Evolutionary conservation across 2,329 filamentous ascomycete genomes (phyloP).

Genomic region (Penicillium sp.): DNA sequence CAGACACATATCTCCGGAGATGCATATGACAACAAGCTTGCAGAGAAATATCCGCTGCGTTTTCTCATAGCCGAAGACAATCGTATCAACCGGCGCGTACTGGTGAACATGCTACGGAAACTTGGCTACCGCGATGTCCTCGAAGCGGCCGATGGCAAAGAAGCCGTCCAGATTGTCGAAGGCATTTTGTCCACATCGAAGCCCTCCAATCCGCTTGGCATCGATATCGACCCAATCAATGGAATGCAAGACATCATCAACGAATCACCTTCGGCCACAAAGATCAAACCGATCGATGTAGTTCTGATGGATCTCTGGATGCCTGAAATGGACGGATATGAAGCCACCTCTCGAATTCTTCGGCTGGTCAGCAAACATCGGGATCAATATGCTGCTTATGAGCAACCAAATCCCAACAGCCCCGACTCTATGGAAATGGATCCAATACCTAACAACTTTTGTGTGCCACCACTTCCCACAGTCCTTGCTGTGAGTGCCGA

Average conservation of each 20-base stretch:
- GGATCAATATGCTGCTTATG: conserved; percentile 19
- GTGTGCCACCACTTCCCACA: conserved; percentile 45
- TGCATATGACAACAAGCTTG: conserved; percentile 57
- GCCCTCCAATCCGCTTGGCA: conserved; percentile 4
- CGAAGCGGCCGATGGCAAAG: conserved; percentile 66
- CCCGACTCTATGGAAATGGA: conserved; percentile 21
- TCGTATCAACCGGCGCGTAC: conserved; percentile 66
- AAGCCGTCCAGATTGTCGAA: conserved; percentile 63
- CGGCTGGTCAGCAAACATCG: conserved; percentile 48
- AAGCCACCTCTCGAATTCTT: conserved; percentile 64
- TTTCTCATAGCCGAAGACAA: conserved; percentile 73
- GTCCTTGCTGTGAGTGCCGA: conserved; percentile 67
- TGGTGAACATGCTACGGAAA: conserved; percentile 65
- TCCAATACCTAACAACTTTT: conserved; percentile 2
- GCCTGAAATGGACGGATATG: conserved; percentile 70
- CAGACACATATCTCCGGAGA: conserved; percentile 29
- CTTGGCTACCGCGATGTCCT: conserved; percentile 64
- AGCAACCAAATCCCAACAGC: conserved; percentile 10
- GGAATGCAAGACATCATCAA: conserved; percentile 17
- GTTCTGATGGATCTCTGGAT: conserved; percentile 77
- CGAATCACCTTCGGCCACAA: conserved; percentile 25
- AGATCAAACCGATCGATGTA: conserved; percentile 55
- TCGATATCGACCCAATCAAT: conserved; percentile 21
- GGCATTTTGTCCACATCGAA: conserved; percentile 39
- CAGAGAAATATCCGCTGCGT: conserved; percentile 60